Percentiles rank a stretch among this genome's conserved stretches.
phyloP scores from a whole-genome alignment of 768 basidiomycete species.

The Fomitopsis serialis region DNA sequence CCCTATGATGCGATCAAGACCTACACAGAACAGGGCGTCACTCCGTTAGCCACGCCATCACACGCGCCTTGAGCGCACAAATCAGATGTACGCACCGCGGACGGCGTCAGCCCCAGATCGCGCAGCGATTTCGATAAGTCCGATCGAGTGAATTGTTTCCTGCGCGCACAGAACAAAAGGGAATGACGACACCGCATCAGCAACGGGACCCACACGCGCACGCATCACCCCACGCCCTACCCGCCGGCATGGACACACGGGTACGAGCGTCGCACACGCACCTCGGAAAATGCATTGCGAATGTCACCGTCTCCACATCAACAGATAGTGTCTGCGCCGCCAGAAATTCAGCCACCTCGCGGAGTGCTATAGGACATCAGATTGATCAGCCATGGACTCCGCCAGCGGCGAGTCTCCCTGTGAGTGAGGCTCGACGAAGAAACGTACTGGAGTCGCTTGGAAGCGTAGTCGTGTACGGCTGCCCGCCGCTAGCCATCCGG shows the following conservation, averaged over 20 bases:
- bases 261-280: too few relatives aligned
- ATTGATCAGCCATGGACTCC: too few relatives aligned
- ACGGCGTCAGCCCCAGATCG: conserved; percentile 86
- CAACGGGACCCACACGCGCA: not conserved
- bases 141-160: conserved; percentile 67
- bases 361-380: conserved; percentile 47
- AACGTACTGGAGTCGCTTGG: conserved; percentile 73
- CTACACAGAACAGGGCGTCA: not conserved
- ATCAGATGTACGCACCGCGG: conserved; percentile 50
- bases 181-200: not conserved
- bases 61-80: too few relatives aligned
- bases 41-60: conserved; percentile 22
- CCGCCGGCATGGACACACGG: too few relatives aligned
- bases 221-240: too few relatives aligned
- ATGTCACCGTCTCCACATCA: conserved; percentile 71
- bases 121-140: conserved; percentile 80
- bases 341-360: conserved; percentile 83
- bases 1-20: not conserved
- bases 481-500: conserved; percentile 74
- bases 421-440: too few relatives aligned
- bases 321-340: conserved; percentile 68
- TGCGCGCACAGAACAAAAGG: too few relatives aligned
- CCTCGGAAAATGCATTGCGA: conserved; percentile 86
- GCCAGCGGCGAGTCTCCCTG: too few relatives aligned
- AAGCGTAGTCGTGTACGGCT: conserved; percentile 75